These are phyloP conservation scores for Colletotrichum chlorophyti DNA, from an alignment of 2,329 filamentous ascomycete genomes.

Conservation along the genomic window DNA sequence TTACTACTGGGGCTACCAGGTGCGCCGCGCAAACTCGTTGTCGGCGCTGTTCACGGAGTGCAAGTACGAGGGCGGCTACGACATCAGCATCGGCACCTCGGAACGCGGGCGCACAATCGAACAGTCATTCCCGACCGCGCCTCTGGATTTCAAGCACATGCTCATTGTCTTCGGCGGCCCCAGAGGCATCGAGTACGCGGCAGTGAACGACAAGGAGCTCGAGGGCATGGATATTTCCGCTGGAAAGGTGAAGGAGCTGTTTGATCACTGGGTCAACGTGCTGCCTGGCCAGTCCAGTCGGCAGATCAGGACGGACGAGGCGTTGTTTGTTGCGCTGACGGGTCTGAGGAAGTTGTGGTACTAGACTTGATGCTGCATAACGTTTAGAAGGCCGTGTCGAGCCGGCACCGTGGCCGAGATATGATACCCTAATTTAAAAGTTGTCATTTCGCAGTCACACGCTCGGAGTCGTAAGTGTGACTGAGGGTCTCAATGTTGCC, in stretches of 20 bases:
- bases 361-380: conserved; percentile 28
- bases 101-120: conserved; percentile 70
- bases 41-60: conserved; percentile 80
- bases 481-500: too few relatives aligned
- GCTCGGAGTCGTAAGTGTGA: not conserved
- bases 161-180: conserved; percentile 84
- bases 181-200: conserved; percentile 78
- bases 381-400: not conserved
- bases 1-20: conserved; percentile 86
- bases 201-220: conserved; percentile 64
- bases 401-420: conserved; percentile 6
- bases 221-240: conserved; percentile 64
- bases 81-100: conserved; percentile 82
- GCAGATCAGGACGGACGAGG: conserved; percentile 85
- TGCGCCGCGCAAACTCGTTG: conserved; percentile 70
- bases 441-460: not conserved
- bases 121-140: conserved; percentile 51
- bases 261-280: conserved; percentile 86
- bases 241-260: conserved; percentile 71
- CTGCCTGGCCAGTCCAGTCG: conserved; percentile 81
- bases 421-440: conserved; percentile 28
- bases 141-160: conserved; percentile 69
- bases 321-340: conserved; percentile 78
- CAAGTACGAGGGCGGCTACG: conserved; percentile 78
- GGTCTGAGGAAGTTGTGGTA: conserved; percentile 68